Evolutionary conservation across 805 yeast species (phyloP), one percentile per base, ranked within the genome.

Genomic region (Grigorovia transvaalensis): DNA sequence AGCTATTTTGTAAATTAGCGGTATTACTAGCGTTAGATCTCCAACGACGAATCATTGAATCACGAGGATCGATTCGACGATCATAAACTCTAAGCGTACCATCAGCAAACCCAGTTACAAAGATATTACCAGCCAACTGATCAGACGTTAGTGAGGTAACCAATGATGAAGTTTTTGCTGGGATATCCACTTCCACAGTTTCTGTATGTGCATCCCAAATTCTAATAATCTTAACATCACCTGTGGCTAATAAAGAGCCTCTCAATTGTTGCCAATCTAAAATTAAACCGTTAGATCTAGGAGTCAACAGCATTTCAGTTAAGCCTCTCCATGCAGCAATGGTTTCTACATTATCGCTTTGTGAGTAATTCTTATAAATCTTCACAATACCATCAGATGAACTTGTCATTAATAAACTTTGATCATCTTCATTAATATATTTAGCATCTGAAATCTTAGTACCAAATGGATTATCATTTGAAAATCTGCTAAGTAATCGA

Each of bases 161-260:
- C n/a, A 91, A 81, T 18, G 91, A 82, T 0, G 95, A 81, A 0
- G 96, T 87, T 52, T 96, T 76, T 0, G 95, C 95, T 0, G 98
- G 96, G 48, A 93, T 84, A 60, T 89, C 96, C 17, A 80, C 79
- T 47, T 87, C 75, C 62, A 96, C 85, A 49, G 85, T 74, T 63
- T 93, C 99, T 40, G 96, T 74, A 12, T 96, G 93, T 0, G 98
- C 98, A 69, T 93, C 98, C 99, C 99, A 93, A 1, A 90, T 74
- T 52, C 96, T 74, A 51, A 93, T 88, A 23, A 89, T 82, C 60
- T 90, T 87, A 9, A 88, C 96, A 71, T 93, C 98, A 46, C 99
- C 99, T 44, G 96, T 89, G 1, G 87, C 96, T 50, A 91, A 71
- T 42, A 93, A 71, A 0, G 96, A 80, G 0, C 99, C 99, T 54